Base-by-base conservation (phyloP, 805 yeast species). In the Schwanniomyces sp. region DNA sequence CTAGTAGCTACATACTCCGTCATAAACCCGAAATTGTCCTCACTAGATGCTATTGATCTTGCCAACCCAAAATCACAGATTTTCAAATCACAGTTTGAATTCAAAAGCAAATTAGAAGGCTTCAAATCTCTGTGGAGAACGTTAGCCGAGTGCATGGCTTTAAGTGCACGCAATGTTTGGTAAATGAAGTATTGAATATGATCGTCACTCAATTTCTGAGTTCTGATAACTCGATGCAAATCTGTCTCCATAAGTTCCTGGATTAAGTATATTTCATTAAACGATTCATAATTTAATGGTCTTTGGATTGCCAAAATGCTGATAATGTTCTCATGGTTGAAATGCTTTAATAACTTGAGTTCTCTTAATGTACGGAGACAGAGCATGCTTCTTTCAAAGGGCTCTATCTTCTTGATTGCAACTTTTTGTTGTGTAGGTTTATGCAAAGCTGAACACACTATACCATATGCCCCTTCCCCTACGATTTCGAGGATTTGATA, bases 1-100 rank as follows among this genome's bases (percentile, higher is more conserved):
- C 98, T 75, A 3, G 98, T 92, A 8, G 98, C 98, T 39, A 92
- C 98, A 63, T 92, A 92, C 67, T 92, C 98, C 2, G 98, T 92
- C 96, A 92, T 86, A 64, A 84, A 84, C 5, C 89, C 90, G 51
- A 82, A 79, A 61, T 83, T 84, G 59, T 83, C 85, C 57, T 85
- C 85, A 46, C 72, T 73, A 49, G 80, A 74, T 32, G 89, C 82
- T 49, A 82, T 78, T 17, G 83, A 70, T 49, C 88, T 72, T 1
- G 98, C 97, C 40, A 92, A 75, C 0, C 98, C 98, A 66, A 92
- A 92, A 67, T 92, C 98, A 67, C 97, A 91, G 44, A 92, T 80
- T 63, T 92, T 92, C 54, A 92, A 78, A 67, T 92, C 98, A 71
- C 98, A 92, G 63, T 91, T 91, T 28, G 96, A 84, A 64, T 92